A percentile compares a stretch with the other conserved stretches of the same genome.
These are phyloP conservation scores for Tilletia horrida DNA, from an alignment of 1,284 basidiomycete genomes.

Conservation along the genomic window DNA sequence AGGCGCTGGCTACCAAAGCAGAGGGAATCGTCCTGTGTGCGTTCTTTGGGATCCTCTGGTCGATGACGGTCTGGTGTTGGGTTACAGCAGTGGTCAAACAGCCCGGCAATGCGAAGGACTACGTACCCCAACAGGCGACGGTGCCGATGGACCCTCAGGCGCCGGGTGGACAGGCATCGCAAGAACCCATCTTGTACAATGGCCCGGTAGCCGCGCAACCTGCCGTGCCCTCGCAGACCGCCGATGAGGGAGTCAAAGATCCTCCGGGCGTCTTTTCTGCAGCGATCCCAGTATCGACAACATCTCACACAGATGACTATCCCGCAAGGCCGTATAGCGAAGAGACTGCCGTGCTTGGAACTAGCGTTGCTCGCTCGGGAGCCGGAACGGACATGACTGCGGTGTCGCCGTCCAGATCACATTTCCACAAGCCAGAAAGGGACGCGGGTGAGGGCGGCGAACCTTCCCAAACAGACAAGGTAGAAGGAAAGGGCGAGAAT, in stretches of 20 bases:
- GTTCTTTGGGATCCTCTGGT: conserved; percentile 40
- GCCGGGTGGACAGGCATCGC: background rate
- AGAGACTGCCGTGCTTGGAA: background rate
- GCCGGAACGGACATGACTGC: conserved; percentile 7
- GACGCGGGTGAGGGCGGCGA: too few species aligned
- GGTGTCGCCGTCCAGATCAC: background rate
- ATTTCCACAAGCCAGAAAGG: too few species aligned
- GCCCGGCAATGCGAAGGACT: conserved; percentile 47
- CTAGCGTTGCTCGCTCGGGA: background rate
- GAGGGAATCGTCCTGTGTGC: conserved; percentile 42
- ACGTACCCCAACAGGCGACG: conserved; percentile 23
- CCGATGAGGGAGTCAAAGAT: background rate
- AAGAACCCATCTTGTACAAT: conserved; percentile 11
- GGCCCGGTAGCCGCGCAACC: background rate
- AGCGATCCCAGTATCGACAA: background rate
- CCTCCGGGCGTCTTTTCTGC: background rate
- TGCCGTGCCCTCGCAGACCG: background rate
- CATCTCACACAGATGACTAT: background rate
- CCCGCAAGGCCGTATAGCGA: background rate
- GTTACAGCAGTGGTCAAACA: conserved; percentile 34
- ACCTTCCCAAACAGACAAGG: too few species aligned
- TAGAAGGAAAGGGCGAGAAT: too few species aligned
- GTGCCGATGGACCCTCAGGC: background rate
- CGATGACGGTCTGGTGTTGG: conserved; percentile 47
- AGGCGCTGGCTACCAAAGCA: conserved; percentile 27